phyloP scores from a whole-genome alignment of 768 basidiomycete species.

The Trametes coccinea region DNA sequence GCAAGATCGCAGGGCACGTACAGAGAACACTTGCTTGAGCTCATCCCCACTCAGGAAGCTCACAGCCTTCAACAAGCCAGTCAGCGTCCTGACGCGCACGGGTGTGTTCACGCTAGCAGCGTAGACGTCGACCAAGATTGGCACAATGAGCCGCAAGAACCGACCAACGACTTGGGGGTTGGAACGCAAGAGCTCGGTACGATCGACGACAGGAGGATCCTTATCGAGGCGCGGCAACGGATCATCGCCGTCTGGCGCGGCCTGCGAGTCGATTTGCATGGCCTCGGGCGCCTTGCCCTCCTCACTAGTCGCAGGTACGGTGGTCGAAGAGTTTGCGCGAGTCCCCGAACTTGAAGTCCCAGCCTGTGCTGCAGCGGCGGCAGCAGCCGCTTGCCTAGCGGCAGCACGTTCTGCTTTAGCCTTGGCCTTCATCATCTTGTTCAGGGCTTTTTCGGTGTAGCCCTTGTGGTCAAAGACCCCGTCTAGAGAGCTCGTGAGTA shows the following conservation, averaged over 20 bases:
- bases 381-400: slow-evolving; percentile 51
- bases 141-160: slow-evolving; percentile 88
- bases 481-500: slow-evolving; percentile 46
- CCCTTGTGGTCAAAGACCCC: slow-evolving; percentile 93
- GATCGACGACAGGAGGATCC: slow-evolving; percentile 45
- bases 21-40: slow-evolving; percentile 74
- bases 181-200: slow-evolving; percentile 74
- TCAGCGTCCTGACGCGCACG: slow-evolving; percentile 86
- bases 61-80: slow-evolving; percentile 86
- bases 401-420: slow-evolving; percentile 80
- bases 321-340: not conserved
- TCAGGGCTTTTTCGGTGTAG: slow-evolving; percentile 85
- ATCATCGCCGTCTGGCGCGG: slow-evolving; percentile 20
- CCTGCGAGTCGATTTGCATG: slow-evolving; percentile 11
- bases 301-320: slow-evolving; percentile 25
- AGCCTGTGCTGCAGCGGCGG: slow-evolving; percentile 31
- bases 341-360: slow-evolving; percentile 10
- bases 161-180: slow-evolving; percentile 75
- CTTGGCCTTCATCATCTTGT: slow-evolving; percentile 76
- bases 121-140: slow-evolving; percentile 97
- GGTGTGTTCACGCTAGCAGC: slow-evolving; percentile 92
- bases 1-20: slow-evolving; percentile 41
- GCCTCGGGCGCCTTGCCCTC: slow-evolving; percentile 11
- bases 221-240: slow-evolving; percentile 25
- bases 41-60: slow-evolving; percentile 82